Base-by-base conservation (phyloP, 768 basidiomycete genomes). In the Harrya chromipes region DNA sequence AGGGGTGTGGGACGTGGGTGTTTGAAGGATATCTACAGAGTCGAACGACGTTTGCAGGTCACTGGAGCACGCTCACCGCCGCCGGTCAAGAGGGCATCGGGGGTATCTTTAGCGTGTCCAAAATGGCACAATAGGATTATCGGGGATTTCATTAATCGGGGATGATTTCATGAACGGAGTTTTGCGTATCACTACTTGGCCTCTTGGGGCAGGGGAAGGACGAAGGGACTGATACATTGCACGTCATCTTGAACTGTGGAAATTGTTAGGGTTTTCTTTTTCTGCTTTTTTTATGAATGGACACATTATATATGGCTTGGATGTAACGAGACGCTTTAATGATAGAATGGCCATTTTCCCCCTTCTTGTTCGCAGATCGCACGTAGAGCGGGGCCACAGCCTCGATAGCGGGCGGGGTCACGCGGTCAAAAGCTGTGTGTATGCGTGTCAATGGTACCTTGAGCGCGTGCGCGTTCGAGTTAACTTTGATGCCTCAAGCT, bases 31-130 rank as follows among this genome's bases (percentile, higher is more conserved):
- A 76, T 46, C 46, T 85, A 33, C 70, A 70, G 44, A 76, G 74
- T 50, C 74, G 73, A 24, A 60, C 60, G 33, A 74, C 75, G 21
- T 70, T 85, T 52, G 76, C 79, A 24, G 84, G 84, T 16, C 70
- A 72, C 24, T 83, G 82, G 79, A 60, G 73, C 40, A 70, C 76
- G 35, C 70, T 73, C 45, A 47, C 50, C 11, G 55, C 61, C 6
- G 59, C 58, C 19, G 69, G 70, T 20, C 63, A 54, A 24, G 63
- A 68, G 43, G 64, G 71, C 46, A 62, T 78, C 40, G 66, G 71
- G 13, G 82, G 82, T 17, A 76, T 84, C 47, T 84, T 84, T 68
- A 81, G 82, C 61, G 66, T 84, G 69, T 72, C 65, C 36, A 82
- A 77, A 62, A 63, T 55, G n/a, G 53, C 64, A 7, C 45, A 56